Evolutionary conservation across 163 green algal genomes (phyloP).

Genomic region (Scenedesmus sp.): DNA sequence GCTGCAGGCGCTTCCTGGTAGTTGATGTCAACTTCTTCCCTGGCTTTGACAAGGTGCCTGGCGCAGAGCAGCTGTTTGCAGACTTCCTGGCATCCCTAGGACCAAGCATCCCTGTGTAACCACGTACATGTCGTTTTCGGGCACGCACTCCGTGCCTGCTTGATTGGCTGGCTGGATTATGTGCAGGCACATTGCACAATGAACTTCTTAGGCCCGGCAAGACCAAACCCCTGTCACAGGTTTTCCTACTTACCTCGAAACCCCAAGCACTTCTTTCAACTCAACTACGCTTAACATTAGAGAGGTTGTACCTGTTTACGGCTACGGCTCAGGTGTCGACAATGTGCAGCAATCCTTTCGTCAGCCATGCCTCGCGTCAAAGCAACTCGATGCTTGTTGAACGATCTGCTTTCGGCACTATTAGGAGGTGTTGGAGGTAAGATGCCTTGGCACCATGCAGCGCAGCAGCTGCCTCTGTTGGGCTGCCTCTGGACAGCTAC

Average conservation of each 20-base stretch:
- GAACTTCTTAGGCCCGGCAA: not conserved
- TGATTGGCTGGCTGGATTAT: not conserved
- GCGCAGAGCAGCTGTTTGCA: slow-evolving; percentile 53
- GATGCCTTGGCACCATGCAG: not conserved
- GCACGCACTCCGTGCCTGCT: too few relatives aligned
- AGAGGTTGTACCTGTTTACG: too few relatives aligned
- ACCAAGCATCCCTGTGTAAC: not conserved
- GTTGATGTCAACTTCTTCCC: slow-evolving; percentile 62
- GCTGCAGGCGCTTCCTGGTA: slow-evolving; percentile 17
- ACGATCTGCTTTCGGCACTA: not conserved
- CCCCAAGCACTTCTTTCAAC: too few relatives aligned
- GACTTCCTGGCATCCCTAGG: slow-evolving; percentile 33
- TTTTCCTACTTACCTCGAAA: too few relatives aligned
- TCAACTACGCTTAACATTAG: too few relatives aligned
- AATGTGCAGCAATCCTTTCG: not conserved
- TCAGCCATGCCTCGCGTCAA: slow-evolving; percentile 16
- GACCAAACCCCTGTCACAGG: too few relatives aligned
- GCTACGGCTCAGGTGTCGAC: too few relatives aligned
- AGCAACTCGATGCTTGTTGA: not conserved
- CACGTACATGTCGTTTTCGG: too few relatives aligned
- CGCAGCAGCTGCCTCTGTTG: too few relatives aligned
- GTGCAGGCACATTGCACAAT: not conserved
- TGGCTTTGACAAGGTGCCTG: slow-evolving; percentile 56
- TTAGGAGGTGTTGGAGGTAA: not conserved
- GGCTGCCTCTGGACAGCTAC: not conserved